These are phyloP conservation scores for Triangularia setosa DNA, from an alignment of 2,329 filamentous ascomycete species.

Conservation along the genomic window DNA sequence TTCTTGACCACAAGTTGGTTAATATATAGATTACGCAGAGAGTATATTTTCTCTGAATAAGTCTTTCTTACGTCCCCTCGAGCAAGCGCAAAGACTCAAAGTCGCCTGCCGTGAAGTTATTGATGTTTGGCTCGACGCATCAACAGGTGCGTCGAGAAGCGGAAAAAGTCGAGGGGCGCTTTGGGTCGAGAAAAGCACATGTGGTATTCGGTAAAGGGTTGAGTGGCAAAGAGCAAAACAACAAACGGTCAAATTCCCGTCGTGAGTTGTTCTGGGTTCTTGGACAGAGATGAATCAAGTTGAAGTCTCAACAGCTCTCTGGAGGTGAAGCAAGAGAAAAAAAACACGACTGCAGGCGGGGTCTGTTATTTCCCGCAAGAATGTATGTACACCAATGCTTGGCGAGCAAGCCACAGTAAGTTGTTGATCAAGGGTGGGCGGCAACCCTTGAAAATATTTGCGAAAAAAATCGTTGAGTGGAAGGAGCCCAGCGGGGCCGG, in stretches of 20 bases:
- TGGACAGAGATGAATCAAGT: neutral
- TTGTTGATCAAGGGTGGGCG: neutral
- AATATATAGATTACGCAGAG: neutral
- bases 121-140: slow-evolving; percentile 41
- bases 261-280: neutral
- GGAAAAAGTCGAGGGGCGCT: slow-evolving; percentile 11
- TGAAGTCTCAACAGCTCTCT: neutral
- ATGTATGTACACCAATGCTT: neutral
- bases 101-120: slow-evolving; percentile 54
- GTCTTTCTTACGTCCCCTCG: slow-evolving; percentile 54
- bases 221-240: neutral
- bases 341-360: neutral
- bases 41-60: slow-evolving; percentile 23
- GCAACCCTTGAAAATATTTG: neutral
- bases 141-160: slow-evolving; percentile 34
- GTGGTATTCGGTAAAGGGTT: neutral
- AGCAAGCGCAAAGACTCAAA: slow-evolving; percentile 67
- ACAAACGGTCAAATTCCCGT: neutral
- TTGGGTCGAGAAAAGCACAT: slow-evolving; percentile 21
- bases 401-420: neutral
- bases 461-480: neutral
- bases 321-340: neutral
- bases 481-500: neutral
- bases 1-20: neutral
- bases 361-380: neutral